Evolutionary conservation across 495 filamentous ascomycete species (phyloP), one percentile per base, ranked within the genome.

Genomic region (Podospora anserina): DNA sequence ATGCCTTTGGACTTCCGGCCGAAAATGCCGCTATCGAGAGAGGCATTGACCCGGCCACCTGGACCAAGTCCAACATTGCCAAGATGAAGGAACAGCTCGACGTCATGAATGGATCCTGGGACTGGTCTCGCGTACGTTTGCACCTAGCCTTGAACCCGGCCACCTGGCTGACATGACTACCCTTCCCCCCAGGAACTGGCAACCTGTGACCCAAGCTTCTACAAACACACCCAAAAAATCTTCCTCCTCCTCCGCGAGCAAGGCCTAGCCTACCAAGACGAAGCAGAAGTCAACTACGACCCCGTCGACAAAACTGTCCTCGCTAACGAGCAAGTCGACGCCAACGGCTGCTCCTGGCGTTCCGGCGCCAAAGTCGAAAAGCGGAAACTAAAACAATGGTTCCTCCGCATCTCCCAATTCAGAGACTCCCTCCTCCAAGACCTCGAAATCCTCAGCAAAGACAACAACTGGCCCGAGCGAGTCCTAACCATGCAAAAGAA

Each of bases 21-120:
- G 93, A 97, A 80, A 97, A 97, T 80, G 93, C 93, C 19, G 93
- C 93, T n/a, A 94, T 96, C 68, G 92, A 96, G 79, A 81, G 89
- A 63, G 91, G 91, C 49, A 82, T 94, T 68, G 85, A 92, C 77
- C 92, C 93, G 6, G 89, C 86, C 15, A 81, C 79, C 0, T 97
- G 93, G 93, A 97, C 93, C 20, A 83, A 82, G 72, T 75, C 83
- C 61, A 97, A 97, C 76, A 96, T 97, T 64, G 78, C 80, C 13
- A 86, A 82, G 68, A 97, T 97, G 93, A 95, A 93, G 82, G 83
- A 86, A 74, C 93, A 96, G 80, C 77, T 97, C 66, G 78, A 80
- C 68, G 79, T 79, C 34, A 94, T 97, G 85, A 92, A 91, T 69
- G 90, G 85, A 4, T 85, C 83, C 6, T 96, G 93, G 82, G 89